phyloP scores from a whole-genome alignment of 306 rosid genomes.

The Begonia fuchsioides region DNA sequence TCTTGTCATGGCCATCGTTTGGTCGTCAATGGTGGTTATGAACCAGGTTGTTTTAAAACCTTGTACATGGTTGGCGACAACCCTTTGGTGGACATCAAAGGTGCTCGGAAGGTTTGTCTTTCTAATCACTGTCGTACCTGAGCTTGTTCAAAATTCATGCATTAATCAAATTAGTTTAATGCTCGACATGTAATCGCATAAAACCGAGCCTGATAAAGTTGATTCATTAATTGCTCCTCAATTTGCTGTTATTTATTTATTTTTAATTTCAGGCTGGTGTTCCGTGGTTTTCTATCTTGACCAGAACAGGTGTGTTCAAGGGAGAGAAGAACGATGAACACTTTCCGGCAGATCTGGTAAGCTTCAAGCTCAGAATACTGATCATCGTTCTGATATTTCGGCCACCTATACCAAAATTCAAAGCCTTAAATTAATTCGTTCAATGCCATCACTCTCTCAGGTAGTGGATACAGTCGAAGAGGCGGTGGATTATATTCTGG shows the following conservation, averaged over 20 bases:
- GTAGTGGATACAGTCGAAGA: slow-evolving; percentile 26
- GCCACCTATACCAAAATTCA: no score
- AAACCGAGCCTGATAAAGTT: no score
- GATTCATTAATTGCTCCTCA: no score
- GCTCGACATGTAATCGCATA: no score
- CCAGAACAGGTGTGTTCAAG: slow-evolving; percentile 84
- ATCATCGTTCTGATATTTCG: no score
- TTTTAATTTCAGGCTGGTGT: slow-evolving; percentile 52
- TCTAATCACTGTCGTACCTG: neutral
- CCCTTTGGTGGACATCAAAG: slow-evolving; percentile 75
- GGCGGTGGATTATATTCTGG: slow-evolving; percentile 24
- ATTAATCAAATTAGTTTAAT: no score
- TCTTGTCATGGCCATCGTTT: slow-evolving; percentile 4
- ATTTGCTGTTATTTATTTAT: no score
- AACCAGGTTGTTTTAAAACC: slow-evolving; percentile 19
- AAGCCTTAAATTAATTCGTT: neutral
- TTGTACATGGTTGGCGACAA: slow-evolving; percentile 93
- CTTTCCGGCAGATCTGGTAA: slow-evolving; percentile 25
- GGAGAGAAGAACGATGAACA: slow-evolving; percentile 57
- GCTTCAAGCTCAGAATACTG: neutral
- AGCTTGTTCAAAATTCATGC: no score
- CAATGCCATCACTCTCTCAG: neutral
- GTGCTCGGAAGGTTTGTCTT: slow-evolving; percentile 53
- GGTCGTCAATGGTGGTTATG: no score
- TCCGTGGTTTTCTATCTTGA: slow-evolving; percentile 96